Base-by-base conservation (phyloP, 2,329 filamentous ascomycete species). In the Akanthomyces dipterigenus region DNA sequence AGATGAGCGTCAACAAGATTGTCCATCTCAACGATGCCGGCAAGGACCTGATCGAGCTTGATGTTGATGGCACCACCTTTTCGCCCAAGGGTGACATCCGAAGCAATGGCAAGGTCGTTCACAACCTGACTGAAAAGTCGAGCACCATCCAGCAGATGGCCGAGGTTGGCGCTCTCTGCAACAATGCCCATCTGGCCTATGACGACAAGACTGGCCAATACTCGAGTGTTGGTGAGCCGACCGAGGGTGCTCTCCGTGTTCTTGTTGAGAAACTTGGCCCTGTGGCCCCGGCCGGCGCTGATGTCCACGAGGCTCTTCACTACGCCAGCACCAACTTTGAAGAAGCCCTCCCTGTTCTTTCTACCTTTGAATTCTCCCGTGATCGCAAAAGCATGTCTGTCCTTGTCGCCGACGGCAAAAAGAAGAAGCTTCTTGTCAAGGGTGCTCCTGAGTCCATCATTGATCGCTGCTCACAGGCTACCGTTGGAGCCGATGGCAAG, bases 341-440 rank as follows among this genome's bases (percentile, higher is more conserved):
- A 77, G 82, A 86, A 67, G 83, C 85, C 67, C 84, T 88, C 55
- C 85, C 86, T 57, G 86, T 89, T 46, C 81, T 96, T 61, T 88
- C 93, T 9, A 96, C 92, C 12, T 99, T 91, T 69, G 95, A 99
- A 73, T 99, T 99, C 77, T 98, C 95, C 1, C 88, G 95, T 68
- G 95, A 99, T 75, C 87, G 95, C 65, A 99, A 99, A 85, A 98
- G 93, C 76, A 99, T 99, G 95, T 99, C 95, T 53, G 96, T 99
- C 40, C 79, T 98, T 63, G 91, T 96, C 64, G 83, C 88, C 66
- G 82, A 83, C 60, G 88, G 84, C 61, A 80, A 81, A 55, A 76
- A 86, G 57, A 86, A 95, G 77, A 92, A 89, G 73, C 86, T 99
- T 12, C 83, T 99, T 54, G 93, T 99, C 66, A 99, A 99, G 78